phyloP scores from a whole-genome alignment of 2,329 filamentous ascomycete genomes.

The Cercospora sp. region DNA sequence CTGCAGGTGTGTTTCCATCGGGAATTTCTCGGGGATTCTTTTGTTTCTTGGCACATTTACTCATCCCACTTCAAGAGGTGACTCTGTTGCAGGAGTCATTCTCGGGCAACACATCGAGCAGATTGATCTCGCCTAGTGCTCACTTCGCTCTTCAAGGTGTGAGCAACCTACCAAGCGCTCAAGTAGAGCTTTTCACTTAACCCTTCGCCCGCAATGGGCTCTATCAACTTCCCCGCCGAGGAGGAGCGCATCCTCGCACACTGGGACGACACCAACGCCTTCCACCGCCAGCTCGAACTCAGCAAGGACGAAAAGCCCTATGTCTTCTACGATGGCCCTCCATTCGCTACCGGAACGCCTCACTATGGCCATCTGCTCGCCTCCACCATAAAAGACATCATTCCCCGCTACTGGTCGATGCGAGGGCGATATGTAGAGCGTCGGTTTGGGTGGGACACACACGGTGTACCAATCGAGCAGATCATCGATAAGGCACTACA shows the following conservation, averaged over 20 bases:
- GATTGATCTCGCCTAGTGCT: neutral
- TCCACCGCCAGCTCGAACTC: constrained; percentile 82
- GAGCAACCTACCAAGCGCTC: neutral
- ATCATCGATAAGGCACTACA: constrained; percentile 87
- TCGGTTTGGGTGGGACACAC: constrained; percentile 93
- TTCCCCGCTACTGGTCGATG: constrained; percentile 96
- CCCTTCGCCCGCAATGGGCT: constrained; percentile 41
- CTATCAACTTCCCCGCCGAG: constrained; percentile 82
- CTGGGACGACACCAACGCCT: constrained; percentile 92
- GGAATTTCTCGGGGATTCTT: neutral
- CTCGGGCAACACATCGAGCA: constrained; percentile 1
- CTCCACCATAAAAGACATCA: constrained; percentile 96
- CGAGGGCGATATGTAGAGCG: constrained; percentile 90
- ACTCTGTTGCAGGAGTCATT: neutral
- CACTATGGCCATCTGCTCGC: constrained; percentile 79
- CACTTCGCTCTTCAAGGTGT: neutral
- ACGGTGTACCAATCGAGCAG: constrained; percentile 92
- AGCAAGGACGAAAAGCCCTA: constrained; percentile 80
- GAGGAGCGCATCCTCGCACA: constrained; percentile 80
- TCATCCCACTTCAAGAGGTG: constrained; percentile 10
- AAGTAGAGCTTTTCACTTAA: constrained; percentile 2
- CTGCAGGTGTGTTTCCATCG: neutral
- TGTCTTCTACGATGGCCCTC: constrained; percentile 82
- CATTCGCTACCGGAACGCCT: constrained; percentile 58
- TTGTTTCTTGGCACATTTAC: neutral